Evolutionary conservation across 2,329 filamentous ascomycete genomes (phyloP).

Genomic region (Thelonectria rubi): DNA sequence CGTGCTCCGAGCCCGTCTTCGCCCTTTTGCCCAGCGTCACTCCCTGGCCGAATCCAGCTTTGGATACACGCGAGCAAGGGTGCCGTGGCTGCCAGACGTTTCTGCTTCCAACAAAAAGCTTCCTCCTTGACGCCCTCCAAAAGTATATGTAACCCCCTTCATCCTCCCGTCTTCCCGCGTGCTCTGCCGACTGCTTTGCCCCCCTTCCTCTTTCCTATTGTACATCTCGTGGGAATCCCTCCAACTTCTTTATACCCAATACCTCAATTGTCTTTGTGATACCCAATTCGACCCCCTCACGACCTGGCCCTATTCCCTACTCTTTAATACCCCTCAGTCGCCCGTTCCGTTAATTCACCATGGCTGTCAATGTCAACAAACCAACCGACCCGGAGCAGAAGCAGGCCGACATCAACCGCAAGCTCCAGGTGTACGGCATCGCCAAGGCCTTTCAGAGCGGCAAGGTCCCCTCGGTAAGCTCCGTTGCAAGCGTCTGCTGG

Average conservation of each 20-base stretch:
- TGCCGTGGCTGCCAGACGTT: too few species aligned
- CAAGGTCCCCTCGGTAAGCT: conserved; percentile 86
- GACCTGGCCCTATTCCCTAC: not conserved
- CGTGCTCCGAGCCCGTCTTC: conserved; percentile 29
- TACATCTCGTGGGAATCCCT: conserved; percentile 18
- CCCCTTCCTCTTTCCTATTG: conserved; percentile 25
- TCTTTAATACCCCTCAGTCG: conserved; percentile 9
- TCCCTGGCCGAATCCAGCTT: conserved; percentile 30
- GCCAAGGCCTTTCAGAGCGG: conserved; percentile 83
- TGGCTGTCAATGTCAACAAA: conserved; percentile 69
- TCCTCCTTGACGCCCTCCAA: not conserved
- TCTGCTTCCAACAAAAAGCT: too few species aligned
- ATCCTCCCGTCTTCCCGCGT: not conserved
- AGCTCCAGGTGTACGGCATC: conserved; percentile 95
- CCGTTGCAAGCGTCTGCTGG: too few species aligned
- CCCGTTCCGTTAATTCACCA: conserved; percentile 36
- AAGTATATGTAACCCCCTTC: conserved; percentile 40
- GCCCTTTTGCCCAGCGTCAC: conserved; percentile 49
- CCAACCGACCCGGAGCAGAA: conserved; percentile 78
- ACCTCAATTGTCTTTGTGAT: conserved; percentile 43
- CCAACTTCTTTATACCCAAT: conserved; percentile 29
- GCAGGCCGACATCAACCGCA: conserved; percentile 88
- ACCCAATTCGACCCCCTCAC: conserved; percentile 31
- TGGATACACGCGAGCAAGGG: not conserved
- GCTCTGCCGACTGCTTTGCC: not conserved